These are phyloP conservation scores for Malus hybrid DNA, from an alignment of 331 rosid genomes.

Conservation along the genomic window DNA sequence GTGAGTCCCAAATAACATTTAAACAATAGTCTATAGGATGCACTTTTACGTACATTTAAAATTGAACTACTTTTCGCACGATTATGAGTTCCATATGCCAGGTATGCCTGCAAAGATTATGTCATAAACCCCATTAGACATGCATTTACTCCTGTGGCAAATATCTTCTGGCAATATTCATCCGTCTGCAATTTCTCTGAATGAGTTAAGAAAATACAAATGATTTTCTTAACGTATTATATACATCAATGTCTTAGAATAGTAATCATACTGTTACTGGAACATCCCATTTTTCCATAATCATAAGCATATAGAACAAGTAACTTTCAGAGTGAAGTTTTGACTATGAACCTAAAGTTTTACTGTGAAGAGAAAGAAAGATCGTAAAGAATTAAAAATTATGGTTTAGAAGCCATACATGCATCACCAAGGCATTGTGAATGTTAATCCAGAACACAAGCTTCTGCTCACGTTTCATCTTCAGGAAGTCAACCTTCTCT, in stretches of 20 bases:
- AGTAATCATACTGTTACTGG: not conserved
- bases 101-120: conserved; percentile 21
- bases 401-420: conserved; percentile 10
- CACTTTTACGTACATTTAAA: conserved; percentile 19
- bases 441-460: conserved; percentile 39
- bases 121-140: not conserved
- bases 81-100: conserved; percentile 28
- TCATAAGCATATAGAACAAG: not conserved
- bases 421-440: conserved; percentile 36
- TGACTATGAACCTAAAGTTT: not conserved
- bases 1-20: not conserved
- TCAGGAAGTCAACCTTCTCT: conserved; percentile 23
- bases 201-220: not conserved
- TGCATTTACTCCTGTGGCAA: not conserved
- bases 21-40: too few relatives aligned
- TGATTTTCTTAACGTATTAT: not conserved
- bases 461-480: conserved; percentile 37
- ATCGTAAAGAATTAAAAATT: not conserved
- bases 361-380: not conserved
- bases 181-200: not conserved
- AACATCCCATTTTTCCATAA: not conserved
- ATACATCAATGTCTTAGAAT: not conserved
- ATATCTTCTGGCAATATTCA: not conserved
- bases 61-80: conserved; percentile 17
- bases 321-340: not conserved